Conservation (phyloP, 1,284 basidiomycete species). For the Trametes sp. region DNA sequence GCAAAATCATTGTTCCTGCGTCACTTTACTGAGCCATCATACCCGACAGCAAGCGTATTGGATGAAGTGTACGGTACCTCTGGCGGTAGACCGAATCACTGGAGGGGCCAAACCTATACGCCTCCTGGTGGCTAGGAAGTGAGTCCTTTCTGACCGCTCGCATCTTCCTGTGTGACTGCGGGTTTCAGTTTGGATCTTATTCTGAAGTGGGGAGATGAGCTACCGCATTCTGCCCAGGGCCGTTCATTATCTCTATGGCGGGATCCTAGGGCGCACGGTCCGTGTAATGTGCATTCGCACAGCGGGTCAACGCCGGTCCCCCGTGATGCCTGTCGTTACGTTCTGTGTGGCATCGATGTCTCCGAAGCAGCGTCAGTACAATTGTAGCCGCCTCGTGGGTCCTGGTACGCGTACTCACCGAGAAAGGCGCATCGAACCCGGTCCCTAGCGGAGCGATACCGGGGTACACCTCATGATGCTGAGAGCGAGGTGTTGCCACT, state of each 20-base stretch:
- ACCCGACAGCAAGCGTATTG: no score
- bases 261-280: background rate
- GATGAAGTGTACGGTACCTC: background rate
- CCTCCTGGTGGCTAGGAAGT: background rate
- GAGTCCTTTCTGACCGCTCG: background rate
- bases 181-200: no score
- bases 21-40: no score
- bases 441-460: no score
- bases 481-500: background rate
- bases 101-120: background rate
- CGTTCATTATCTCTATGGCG: background rate
- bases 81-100: no score
- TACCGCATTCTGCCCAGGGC: no score
- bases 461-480: no score
- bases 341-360: background rate
- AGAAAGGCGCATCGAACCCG: no score
- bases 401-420: background rate
- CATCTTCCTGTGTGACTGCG: no score
- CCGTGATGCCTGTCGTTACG: background rate
- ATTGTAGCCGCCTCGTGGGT: background rate
- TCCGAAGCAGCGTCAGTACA: background rate
- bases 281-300: background rate
- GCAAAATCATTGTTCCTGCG: no score
- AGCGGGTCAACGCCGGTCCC: background rate
- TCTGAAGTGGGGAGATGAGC: no score